Base-by-base conservation (phyloP, 805 yeast species). In the Candida vartiovaarae region DNA sequence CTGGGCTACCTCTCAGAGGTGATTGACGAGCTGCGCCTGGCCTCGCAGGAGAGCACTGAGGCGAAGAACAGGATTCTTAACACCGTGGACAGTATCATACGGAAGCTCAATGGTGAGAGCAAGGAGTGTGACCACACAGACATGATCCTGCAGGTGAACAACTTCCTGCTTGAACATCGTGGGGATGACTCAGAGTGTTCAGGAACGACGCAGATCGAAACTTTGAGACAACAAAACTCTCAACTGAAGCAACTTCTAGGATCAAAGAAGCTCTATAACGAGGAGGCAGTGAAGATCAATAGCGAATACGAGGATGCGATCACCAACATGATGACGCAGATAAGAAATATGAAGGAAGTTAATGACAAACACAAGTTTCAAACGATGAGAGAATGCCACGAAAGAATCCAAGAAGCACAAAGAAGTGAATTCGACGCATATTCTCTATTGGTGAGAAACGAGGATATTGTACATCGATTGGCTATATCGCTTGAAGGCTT, bases 61-160 rank as follows among this genome's bases (percentile, higher is more conserved):
- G 10, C 37, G 9, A 51, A 54, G 46, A 45, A 43, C 36, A 36
- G 39, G 23, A 50, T 54, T 3, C 51, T 54, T 3, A 36, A 35
- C 3, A 30, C 34, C 5, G 46, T 51, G 11, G 60, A 57, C 39
- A 41, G 41, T 6, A 33, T 55, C 30, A 52, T 54, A 10, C 31
- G 32, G 8, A 44, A 38, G 11, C 32, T 54, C 29, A 53, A 50
- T 29, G 49, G 47, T 20, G 47, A 43, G 6, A n/a, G 32, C 3
- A 34, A n/a, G 8, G 35, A 34, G 3, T 29, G 40, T 4, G 51
- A 45, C 15, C 24, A 53, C 31, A 23, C 38, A 1, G 29, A 38
- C 0, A 38, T 47, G 2, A 44, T 51, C 3, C 26, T 15, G 4
- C 44, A 42, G 11, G 23, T 50, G 1, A 42, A 49, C 15, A 38